Evolutionary conservation across 306 rosid genomes (phyloP).

Genomic region (Benincasa hispida): DNA sequence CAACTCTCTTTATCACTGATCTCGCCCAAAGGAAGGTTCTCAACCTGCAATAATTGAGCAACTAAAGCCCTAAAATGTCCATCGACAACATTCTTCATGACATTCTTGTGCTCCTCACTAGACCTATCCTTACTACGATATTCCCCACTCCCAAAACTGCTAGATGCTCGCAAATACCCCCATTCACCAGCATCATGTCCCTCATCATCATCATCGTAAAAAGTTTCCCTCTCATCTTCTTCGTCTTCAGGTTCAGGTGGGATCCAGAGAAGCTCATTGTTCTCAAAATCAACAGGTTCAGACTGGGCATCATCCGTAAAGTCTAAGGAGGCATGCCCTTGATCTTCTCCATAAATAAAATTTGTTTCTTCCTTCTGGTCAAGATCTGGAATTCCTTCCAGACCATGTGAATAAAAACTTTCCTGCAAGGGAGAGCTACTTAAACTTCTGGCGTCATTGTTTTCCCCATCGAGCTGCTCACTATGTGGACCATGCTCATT

Average conservation of each 20-base stretch:
- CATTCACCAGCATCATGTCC: constrained; percentile 64
- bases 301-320: constrained; percentile 38
- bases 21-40: constrained; percentile 53
- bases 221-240: constrained; percentile 73
- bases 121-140: constrained; percentile 55
- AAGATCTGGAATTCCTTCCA: constrained; percentile 4
- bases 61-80: constrained; percentile 93
- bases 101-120: constrained; percentile 64
- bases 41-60: constrained; percentile 82
- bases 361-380: constrained; percentile 24
- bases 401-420: constrained; percentile 29
- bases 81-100: constrained; percentile 80
- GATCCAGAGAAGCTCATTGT: constrained; percentile 86
- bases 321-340: constrained; percentile 42
- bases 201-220: constrained; percentile 63
- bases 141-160: constrained; percentile 62
- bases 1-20: constrained; percentile 54
- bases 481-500: constrained; percentile 35
- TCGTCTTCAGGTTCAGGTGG: constrained; percentile 97
- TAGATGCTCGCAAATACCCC: constrained; percentile 53
- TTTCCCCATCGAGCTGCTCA: constrained; percentile 39
- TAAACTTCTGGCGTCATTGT: constrained; percentile 10
- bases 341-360: constrained; percentile 18
- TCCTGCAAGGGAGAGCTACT: constrained; percentile 26
- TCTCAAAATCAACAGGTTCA: constrained; percentile 93